phyloP scores from a whole-genome alignment of 1,139 yeast species.

The Magnusiomyces sp. region DNA sequence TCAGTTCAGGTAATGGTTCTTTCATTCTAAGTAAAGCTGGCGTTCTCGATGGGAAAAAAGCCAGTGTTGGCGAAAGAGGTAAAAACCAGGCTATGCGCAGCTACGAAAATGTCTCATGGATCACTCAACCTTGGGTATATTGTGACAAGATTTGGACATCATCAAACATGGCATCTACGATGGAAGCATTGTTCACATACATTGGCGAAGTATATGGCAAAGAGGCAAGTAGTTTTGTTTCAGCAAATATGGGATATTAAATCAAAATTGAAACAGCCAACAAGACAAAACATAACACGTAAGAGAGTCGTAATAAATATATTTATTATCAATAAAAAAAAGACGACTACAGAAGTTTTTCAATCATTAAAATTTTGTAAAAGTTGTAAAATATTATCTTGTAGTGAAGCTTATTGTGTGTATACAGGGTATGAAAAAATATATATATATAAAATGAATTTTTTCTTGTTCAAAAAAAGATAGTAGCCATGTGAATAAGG shows the following conservation, averaged over 20 bases:
- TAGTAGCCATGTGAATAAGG: no score
- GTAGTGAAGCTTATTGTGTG: no score
- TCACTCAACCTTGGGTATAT: constrained; percentile 1
- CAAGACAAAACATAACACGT: neutral
- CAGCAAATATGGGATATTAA: constrained; percentile 2
- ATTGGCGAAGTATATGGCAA: constrained; percentile 3
- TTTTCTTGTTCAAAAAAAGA: no score
- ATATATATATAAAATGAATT: no score
- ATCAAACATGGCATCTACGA: neutral
- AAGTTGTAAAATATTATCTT: no score
- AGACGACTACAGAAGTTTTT: no score
- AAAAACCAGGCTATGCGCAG: neutral
- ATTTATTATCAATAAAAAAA: no score
- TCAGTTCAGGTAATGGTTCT: constrained; percentile 9
- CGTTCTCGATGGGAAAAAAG: constrained; percentile 9
- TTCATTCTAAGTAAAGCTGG: constrained; percentile 9
- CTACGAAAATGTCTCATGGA: constrained; percentile 8
- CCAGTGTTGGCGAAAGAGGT: neutral
- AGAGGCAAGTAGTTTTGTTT: neutral
- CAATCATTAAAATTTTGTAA: no score
- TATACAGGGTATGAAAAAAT: no score
- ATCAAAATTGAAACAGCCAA: neutral
- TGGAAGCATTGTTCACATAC: constrained; percentile 4
- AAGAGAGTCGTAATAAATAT: no score
- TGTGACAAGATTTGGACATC: constrained; percentile 11